These are phyloP conservation scores for Suillus discolor DNA, from an alignment of 768 basidiomycete genomes.

Conservation along the genomic window DNA sequence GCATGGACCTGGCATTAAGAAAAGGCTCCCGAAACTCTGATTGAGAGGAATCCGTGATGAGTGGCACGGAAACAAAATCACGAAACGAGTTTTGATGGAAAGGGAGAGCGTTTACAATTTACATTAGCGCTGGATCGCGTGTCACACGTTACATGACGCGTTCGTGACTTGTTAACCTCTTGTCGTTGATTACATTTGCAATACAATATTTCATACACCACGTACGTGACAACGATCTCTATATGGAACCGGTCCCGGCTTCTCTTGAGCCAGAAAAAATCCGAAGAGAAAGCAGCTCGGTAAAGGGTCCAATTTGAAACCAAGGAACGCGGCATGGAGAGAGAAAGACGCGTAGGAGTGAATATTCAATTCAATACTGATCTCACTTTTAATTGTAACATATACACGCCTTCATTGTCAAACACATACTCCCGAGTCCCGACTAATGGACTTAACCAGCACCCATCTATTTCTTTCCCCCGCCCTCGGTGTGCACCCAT, in stretches of 20 bases:
- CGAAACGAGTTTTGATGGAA: neutral
- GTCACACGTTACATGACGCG: constrained; percentile 36
- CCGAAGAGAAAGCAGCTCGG: neutral
- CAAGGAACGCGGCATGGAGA: neutral
- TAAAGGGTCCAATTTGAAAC: neutral
- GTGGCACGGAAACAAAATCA: neutral
- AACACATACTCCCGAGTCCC: neutral
- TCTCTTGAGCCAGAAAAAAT: neutral
- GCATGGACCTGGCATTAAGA: constrained; percentile 62
- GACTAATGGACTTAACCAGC: neutral
- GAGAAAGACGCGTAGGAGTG: neutral
- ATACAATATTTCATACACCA: neutral
- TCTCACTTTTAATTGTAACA: neutral
- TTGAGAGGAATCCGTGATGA: neutral
- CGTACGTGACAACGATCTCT: neutral
- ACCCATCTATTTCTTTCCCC: constrained; percentile 43
- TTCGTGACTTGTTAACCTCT: constrained; percentile 24
- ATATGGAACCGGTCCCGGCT: no score
- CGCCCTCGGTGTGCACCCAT: constrained; percentile 68
- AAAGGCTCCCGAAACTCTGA: neutral
- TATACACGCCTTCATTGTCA: constrained; percentile 9
- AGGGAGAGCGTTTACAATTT: neutral
- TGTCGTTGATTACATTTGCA: neutral
- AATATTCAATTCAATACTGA: neutral
- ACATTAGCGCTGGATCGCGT: constrained; percentile 10